Conservation (phyloP, 2,329 filamentous ascomycete species). For the Xylariaceae sp. region DNA sequence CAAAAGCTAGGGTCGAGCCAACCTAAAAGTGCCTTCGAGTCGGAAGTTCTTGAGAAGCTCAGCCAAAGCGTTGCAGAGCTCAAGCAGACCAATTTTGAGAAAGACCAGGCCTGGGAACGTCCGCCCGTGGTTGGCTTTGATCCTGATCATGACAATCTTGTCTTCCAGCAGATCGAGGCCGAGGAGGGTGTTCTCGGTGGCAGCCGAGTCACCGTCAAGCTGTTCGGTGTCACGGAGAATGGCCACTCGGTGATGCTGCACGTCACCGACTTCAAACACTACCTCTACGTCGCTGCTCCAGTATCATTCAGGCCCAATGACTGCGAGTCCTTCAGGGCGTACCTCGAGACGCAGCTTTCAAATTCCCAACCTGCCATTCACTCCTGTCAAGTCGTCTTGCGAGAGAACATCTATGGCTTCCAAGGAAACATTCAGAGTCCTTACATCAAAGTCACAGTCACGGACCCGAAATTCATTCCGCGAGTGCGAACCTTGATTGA, state of each 20-base stretch:
- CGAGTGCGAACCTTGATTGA: constrained; percentile 73
- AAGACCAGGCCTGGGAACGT: constrained; percentile 84
- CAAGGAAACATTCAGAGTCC: constrained; percentile 89
- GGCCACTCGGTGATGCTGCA: constrained; percentile 93
- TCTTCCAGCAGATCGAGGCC: constrained; percentile 91
- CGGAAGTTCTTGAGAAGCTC: constrained; percentile 90
- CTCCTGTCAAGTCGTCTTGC: constrained; percentile 73
- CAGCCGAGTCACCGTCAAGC: constrained; percentile 72
- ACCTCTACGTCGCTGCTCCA: constrained; percentile 88
- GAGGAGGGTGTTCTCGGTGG: constrained; percentile 82
- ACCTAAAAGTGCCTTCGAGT: constrained; percentile 86
- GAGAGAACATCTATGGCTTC: constrained; percentile 90
- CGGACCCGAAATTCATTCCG: constrained; percentile 77
- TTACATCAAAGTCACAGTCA: constrained; percentile 90
- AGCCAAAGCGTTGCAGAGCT: constrained; percentile 85
- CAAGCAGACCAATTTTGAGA: constrained; percentile 83
- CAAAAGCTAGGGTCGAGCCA: constrained; percentile 67
- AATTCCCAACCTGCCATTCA: constrained; percentile 69
- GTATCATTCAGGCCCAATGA: constrained; percentile 73
- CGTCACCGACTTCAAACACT: constrained; percentile 93
- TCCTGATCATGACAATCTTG: constrained; percentile 62
- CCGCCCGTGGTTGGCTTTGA: constrained; percentile 49
- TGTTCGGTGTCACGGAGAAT: constrained; percentile 80
- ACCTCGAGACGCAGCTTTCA: constrained; percentile 73
- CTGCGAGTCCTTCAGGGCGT: constrained; percentile 71